Base-by-base conservation (phyloP, 352 stramenopile genomes). In the Thalassiosira hispida region DNA sequence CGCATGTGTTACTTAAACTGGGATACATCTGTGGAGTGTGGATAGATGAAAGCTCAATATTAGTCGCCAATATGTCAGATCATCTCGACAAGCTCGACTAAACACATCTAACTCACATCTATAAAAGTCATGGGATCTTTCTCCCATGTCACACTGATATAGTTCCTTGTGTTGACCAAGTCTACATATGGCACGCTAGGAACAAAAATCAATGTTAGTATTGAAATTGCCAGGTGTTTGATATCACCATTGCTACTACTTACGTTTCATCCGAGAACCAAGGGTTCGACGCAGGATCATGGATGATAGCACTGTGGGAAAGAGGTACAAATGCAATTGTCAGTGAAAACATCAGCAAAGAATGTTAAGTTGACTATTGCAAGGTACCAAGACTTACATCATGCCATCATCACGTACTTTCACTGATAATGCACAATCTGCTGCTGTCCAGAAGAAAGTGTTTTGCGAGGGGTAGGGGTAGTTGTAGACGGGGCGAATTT, bases 371-470 rank as follows among this genome's bases (percentile, higher is more conserved):
- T 4, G 79, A 83, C 14, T 65, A n/a, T n/a, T 23, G 12, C 1
- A 56, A 56, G 23, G 40, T n/a, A 69, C 1, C 33, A 69, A 22
- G 14, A 75, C 69, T 61, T 51, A 77, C 63, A 87, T 71, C 69
- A 81, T 79, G 22, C 79, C 79, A 72, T 83, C 79, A 23, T 53
- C 31, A 8, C 69, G 49, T 11, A 86, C 65, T 71, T 83, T 86
- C 2, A 87, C 52, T 62, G 42, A 61, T 53, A 72, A 55, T 67
- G 42, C 60, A 56, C 80, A 87, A 3, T 33, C 44, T 38, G 66
- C 31, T 59, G 77, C 53, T 46, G 80, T 87, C 80, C 80, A 87
- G 27, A 78, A 87, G 18, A 77, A 84, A 4, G 61, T 82, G 56
- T 87, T 87, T 52, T 55, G 18, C 14, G 52, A 72, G 14, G 79